Conservation (phyloP, 2,329 filamentous ascomycete genomes). For the Fusarium oxysporum region DNA sequence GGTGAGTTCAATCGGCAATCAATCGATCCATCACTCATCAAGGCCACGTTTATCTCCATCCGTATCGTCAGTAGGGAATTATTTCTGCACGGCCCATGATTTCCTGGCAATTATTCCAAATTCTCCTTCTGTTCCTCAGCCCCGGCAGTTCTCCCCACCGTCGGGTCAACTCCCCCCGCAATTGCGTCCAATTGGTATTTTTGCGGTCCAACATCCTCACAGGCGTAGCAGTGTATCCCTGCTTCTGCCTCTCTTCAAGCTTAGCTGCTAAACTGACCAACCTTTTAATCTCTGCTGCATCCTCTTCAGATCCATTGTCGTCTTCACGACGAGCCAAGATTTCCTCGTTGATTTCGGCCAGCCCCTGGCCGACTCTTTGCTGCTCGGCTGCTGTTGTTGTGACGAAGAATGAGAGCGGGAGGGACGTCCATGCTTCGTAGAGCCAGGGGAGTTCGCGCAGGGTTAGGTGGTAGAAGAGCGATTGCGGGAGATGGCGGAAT, state of each 20-base stretch:
- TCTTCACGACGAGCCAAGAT: fast-evolving
- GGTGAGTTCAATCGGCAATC: not conserved
- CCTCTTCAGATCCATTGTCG: not conserved
- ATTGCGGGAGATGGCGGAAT: conserved; percentile 12
- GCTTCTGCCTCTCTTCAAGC: not conserved
- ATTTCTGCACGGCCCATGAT: not conserved
- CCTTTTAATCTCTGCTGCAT: not conserved
- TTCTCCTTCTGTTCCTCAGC: conserved; percentile 10
- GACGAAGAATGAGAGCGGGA: conserved; percentile 27
- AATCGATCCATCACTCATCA: not conserved
- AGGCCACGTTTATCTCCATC: too few species aligned
- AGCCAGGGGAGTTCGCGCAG: conserved; percentile 29
- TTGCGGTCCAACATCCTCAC: not conserved
- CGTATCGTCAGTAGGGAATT: not conserved
- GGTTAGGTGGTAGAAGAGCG: conserved; percentile 5
- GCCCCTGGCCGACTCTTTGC: not conserved
- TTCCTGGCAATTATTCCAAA: conserved; percentile 17
- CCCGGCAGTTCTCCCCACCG: not conserved
- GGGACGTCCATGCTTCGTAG: conserved; percentile 32
- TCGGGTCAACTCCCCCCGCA: not conserved
- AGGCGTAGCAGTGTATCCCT: not conserved
- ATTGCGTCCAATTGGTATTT: not conserved
- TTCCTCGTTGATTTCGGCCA: not conserved
- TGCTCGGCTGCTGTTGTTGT: conserved; percentile 12
- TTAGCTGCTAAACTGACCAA: not conserved